A percentile compares a stretch with the other conserved stretches of the same genome.
These are phyloP conservation scores for Corrigiola litoralis DNA, from an alignment of 179 eudicot genomes.

Conservation along the genomic window DNA sequence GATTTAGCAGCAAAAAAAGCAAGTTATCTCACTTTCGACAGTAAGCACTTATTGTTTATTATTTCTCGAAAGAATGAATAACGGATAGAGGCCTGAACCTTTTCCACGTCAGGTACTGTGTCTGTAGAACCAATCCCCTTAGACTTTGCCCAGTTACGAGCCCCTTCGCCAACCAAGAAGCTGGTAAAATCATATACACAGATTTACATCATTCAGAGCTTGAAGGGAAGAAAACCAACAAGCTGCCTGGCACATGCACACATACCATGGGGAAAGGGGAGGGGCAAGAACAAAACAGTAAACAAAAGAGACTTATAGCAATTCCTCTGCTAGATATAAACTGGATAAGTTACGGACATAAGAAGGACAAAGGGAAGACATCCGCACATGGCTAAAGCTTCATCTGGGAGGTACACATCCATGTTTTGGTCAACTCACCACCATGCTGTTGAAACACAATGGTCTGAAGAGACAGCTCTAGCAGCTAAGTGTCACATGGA, in stretches of 20 bases:
- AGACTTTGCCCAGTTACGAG: slow-evolving; percentile 69
- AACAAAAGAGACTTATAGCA: too few species aligned
- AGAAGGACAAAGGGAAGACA: too few species aligned
- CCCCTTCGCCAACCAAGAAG: slow-evolving; percentile 95
- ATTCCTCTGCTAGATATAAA: too few species aligned
- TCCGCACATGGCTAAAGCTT: too few species aligned
- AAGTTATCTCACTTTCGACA: not conserved
- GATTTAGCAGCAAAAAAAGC: not conserved
- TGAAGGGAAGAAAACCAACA: too few species aligned
- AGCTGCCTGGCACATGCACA: too few species aligned
- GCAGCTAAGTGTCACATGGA: too few species aligned
- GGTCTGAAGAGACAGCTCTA: not conserved
- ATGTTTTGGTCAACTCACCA: too few species aligned
- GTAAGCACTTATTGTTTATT: not conserved
- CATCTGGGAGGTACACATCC: too few species aligned
- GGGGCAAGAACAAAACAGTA: too few species aligned
- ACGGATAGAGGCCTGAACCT: slow-evolving; percentile 30
- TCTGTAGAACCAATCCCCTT: slow-evolving; percentile 51
- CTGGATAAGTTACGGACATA: too few species aligned
- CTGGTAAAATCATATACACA: slow-evolving; percentile 29
- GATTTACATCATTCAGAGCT: not conserved
- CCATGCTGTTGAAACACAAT: not conserved
- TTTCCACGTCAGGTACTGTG: slow-evolving; percentile 45
- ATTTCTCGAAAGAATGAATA: not conserved
- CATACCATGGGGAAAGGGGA: too few species aligned